Percentiles rank a stretch among this genome's conserved stretches.
Conservation (phyloP, 331 rosid species). For the Pyrus hybrid region DNA sequence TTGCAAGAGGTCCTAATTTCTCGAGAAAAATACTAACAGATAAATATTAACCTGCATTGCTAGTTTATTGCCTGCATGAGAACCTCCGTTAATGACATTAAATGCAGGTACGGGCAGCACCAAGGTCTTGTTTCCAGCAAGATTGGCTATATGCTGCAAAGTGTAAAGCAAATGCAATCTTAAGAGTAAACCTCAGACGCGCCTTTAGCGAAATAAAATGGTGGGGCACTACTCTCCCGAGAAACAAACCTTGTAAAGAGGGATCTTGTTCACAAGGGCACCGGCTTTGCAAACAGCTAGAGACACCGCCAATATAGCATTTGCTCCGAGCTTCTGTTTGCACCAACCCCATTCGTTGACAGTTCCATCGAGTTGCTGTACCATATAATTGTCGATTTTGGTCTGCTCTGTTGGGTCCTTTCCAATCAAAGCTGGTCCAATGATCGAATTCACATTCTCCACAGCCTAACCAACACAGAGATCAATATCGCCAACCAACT, state of each 20-base stretch:
- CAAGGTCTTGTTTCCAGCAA: conserved; percentile 74
- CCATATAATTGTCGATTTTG: conserved; percentile 71
- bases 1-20: background rate
- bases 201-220: background rate
- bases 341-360: conserved; percentile 99
- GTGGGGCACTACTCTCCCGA: background rate
- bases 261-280: conserved; percentile 60
- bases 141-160: conserved; percentile 85
- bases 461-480: conserved; percentile 52
- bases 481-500: background rate
- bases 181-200: background rate
- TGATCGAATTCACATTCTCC: conserved; percentile 57
- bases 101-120: conserved; percentile 88
- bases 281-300: conserved; percentile 94
- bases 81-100: conserved; percentile 95
- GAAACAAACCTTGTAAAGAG: conserved; percentile 65
- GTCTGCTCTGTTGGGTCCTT: conserved; percentile 86
- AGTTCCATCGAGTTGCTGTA: conserved; percentile 92
- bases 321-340: conserved; percentile 94
- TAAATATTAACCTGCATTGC: conserved; percentile 74
- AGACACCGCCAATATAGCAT: conserved; percentile 84
- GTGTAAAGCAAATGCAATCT: background rate
- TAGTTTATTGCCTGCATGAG: conserved; percentile 95
- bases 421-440: conserved; percentile 82
- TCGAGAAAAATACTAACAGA: background rate